Base-by-base conservation (phyloP, 805 yeast genomes). In the Ogataea pini region DNA sequence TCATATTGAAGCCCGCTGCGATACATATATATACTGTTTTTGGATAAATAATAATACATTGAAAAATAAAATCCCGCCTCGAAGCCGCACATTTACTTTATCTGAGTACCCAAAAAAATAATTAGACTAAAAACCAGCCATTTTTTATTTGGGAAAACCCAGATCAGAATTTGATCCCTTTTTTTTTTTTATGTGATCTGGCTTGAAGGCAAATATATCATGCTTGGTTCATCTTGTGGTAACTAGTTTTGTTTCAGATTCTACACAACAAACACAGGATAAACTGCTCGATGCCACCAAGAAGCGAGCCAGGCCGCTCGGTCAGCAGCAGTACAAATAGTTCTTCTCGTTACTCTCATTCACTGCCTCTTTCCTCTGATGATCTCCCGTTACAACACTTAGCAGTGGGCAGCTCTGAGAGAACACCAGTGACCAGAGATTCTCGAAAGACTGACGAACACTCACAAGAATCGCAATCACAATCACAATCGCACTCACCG, bases 111-210 rank as follows among this genome's bases (percentile, higher is more conserved):
- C 25, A 17, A 12, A 34, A 8, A 5, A 24, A 37, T 13, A 28
- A 16, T 24, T 17, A 27, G 6, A 24, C 24, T 37, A 39, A 36
- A 54, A 48, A 52, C 56, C 56, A 52, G 57, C 55, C 55, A 54
- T 50, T 43, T 45, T 27, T 39, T 27, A 22, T 33, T 34, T 14
- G 22, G 18, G n/a, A 28, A 14, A 28, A 28, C 13, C 25, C 29
- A 27, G 27, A 29, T 18, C 33, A 20, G 44, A n/a, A 27, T 17
- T 25, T 18, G 42, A 39, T 27, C 42, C 33, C 24, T 18, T 24
- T 24, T 24, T 24, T 24, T 24, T 14, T 24, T 37, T 14, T 37
- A 19, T 37, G 31, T 37, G 41, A 37, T 36, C 39, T 36, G 39
- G 27, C 39, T 19, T 3, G 25, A 13, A 8, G 17, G 25, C 27